Conservation (phyloP, 139 green algal species). For the Chlorella sp. region DNA sequence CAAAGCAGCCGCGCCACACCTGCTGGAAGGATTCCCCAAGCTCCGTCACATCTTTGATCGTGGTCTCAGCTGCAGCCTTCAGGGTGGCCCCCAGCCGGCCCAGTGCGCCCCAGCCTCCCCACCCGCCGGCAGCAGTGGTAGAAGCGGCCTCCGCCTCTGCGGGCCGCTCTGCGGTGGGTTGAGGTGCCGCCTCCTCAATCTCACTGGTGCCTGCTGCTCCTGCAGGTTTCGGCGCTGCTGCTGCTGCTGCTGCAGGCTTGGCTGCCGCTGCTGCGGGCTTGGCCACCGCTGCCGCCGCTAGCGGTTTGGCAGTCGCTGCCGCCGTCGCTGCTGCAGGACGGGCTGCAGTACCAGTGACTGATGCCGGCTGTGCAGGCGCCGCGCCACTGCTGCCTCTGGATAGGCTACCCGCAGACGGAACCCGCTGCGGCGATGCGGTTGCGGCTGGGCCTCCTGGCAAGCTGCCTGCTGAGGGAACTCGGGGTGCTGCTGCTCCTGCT, state of each 20-base stretch:
- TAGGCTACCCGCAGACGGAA: neutral
- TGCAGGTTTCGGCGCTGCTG: no score
- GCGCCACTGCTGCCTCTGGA: neutral
- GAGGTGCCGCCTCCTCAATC: neutral
- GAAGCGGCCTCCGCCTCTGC: neutral
- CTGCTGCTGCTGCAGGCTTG: neutral
- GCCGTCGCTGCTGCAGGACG: neutral
- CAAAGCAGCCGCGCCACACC: neutral
- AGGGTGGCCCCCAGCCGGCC: conserved; percentile 5
- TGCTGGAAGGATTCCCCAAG: conserved; percentile 40
- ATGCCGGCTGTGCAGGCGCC: neutral
- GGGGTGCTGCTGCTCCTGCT: neutral
- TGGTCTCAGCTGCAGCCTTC: conserved; percentile 1
- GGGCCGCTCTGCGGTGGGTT: no score
- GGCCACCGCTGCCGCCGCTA: neutral
- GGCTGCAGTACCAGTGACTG: neutral
- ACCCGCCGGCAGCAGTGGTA: neutral
- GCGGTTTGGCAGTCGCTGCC: neutral
- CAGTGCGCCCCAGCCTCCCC: conserved; percentile 34
- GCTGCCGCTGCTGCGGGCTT: neutral
- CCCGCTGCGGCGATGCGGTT: neutral
- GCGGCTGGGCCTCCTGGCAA: neutral
- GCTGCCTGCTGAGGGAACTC: neutral
- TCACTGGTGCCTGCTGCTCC: neutral
- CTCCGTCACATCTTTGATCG: conserved; percentile 35